Conservation (phyloP, 495 filamentous ascomycete species). For the Penicillium dipodomyicola region DNA sequence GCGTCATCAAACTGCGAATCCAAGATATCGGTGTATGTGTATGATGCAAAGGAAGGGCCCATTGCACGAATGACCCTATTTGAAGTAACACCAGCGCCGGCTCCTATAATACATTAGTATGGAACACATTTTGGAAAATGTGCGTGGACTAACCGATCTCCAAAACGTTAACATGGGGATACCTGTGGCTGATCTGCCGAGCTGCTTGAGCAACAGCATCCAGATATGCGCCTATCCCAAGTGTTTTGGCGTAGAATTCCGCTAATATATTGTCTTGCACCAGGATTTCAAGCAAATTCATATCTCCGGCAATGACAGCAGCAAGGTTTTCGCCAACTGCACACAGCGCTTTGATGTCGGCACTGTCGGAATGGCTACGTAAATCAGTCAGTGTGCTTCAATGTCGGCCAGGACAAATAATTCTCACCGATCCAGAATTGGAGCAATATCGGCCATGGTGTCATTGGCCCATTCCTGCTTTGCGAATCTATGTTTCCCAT, state of each 20-base stretch:
- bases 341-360: slow-evolving; percentile 27
- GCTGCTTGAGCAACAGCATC: slow-evolving; percentile 19
- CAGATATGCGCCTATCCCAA: slow-evolving; percentile 18
- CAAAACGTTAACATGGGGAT: slow-evolving; percentile 33
- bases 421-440: slow-evolving; percentile 27
- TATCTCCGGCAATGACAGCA: slow-evolving; percentile 38
- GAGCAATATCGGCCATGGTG: slow-evolving; percentile 31
- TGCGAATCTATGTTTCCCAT: slow-evolving; percentile 17
- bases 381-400: slow-evolving; percentile 4
- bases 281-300: slow-evolving; percentile 42
- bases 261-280: slow-evolving; percentile 38
- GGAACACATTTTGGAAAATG: too few species aligned
- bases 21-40: slow-evolving; percentile 55
- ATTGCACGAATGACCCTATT: slow-evolving; percentile 27
- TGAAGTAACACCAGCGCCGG: slow-evolving; percentile 45
- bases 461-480: slow-evolving; percentile 36
- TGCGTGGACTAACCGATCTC: slow-evolving; percentile 31
- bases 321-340: slow-evolving; percentile 39
- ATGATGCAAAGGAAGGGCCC: slow-evolving; percentile 25
- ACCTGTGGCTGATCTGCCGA: slow-evolving; percentile 35
- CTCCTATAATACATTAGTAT: slow-evolving; percentile 17
- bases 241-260: slow-evolving; percentile 35
- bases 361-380: slow-evolving; percentile 14
- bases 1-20: slow-evolving; percentile 39
- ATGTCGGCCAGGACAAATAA: not conserved